Conservation (phyloP, 257 asterid species). For the Solanum rostratum region DNA sequence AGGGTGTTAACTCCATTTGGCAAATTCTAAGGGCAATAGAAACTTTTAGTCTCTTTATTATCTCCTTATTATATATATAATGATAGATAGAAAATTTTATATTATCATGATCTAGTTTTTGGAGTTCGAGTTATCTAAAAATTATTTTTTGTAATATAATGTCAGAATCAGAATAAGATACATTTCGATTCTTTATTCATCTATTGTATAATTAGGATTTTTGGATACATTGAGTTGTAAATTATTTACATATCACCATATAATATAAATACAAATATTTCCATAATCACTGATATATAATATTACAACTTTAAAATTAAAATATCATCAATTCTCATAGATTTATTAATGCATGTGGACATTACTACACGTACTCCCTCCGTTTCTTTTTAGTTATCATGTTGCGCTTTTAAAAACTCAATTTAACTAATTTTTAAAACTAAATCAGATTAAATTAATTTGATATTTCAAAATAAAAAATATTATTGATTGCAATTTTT, state of each 20-base stretch:
- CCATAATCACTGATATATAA: neutral
- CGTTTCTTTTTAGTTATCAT: too few relatives aligned
- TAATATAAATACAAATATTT: neutral
- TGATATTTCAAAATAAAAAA: too few relatives aligned
- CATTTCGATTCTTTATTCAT: neutral
- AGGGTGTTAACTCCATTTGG: neutral
- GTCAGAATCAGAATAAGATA: neutral
- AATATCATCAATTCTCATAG: neutral
- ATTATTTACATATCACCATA: neutral
- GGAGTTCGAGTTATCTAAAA: neutral
- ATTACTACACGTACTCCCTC: neutral
- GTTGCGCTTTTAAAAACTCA: too few relatives aligned
- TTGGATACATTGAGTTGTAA: neutral
- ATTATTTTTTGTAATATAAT: neutral
- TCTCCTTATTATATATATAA: too few relatives aligned
- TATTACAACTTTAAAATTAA: neutral
- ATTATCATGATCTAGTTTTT: neutral
- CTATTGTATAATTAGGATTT: neutral
- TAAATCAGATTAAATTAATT: too few relatives aligned
- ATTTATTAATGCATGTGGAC: neutral
- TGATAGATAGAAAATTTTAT: too few relatives aligned
- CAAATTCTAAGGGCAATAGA: neutral
- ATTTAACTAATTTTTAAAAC: too few relatives aligned
- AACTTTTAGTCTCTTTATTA: too few relatives aligned
- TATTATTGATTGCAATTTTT: too few relatives aligned